A percentile compares a stretch with the other conserved stretches of the same genome.
phyloP scores from a whole-genome alignment of 371 early-diverging fungal species.

The Mucor saturninus region DNA sequence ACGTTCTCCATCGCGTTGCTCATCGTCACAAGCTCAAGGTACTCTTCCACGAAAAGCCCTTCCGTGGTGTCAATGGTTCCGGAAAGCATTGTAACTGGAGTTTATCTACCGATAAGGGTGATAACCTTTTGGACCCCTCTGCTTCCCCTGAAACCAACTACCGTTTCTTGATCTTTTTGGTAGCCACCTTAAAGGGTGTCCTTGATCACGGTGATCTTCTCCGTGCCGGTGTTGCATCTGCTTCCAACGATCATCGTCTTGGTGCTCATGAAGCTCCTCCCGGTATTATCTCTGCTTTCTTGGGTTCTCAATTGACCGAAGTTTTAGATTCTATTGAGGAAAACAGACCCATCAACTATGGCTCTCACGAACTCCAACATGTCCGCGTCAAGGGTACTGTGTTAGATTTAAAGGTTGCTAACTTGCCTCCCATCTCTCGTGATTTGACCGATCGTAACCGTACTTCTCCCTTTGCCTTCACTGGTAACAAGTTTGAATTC shows the following conservation, averaged over 20 bases:
- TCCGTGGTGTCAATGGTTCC: conserved; percentile 97
- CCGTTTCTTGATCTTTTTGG: conserved; percentile 93
- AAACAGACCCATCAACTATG: conserved; percentile 81
- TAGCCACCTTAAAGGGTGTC: conserved; percentile 90
- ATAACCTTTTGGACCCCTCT: conserved; percentile 95
- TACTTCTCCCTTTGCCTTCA: conserved; percentile 98
- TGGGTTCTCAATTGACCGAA: conserved; percentile 94
- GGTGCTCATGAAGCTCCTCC: conserved; percentile 99
- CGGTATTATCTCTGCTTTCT: conserved; percentile 94
- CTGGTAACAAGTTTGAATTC: conserved; percentile 99
- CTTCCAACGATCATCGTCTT: conserved; percentile 96
- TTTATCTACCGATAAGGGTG: conserved; percentile 91
- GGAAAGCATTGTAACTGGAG: conserved; percentile 99
- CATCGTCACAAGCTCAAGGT: conserved; percentile 96
- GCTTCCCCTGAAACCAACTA: conserved; percentile 93
- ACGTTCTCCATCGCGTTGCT: conserved; percentile 94
- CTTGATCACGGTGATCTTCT: conserved; percentile 88
- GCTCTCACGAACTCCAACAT: conserved; percentile 78
- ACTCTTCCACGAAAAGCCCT: conserved; percentile 99
- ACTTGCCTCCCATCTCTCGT: conserved; percentile 90
- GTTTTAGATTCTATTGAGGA: conserved; percentile 91
- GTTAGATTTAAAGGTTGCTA: conserved; percentile 93
- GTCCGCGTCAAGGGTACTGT: conserved; percentile 95
- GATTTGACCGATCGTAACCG: conserved; percentile 99
- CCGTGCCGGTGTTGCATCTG: conserved; percentile 89